Conservation (phyloP, 2,329 filamentous ascomycete genomes). For the Periconia sp. region DNA sequence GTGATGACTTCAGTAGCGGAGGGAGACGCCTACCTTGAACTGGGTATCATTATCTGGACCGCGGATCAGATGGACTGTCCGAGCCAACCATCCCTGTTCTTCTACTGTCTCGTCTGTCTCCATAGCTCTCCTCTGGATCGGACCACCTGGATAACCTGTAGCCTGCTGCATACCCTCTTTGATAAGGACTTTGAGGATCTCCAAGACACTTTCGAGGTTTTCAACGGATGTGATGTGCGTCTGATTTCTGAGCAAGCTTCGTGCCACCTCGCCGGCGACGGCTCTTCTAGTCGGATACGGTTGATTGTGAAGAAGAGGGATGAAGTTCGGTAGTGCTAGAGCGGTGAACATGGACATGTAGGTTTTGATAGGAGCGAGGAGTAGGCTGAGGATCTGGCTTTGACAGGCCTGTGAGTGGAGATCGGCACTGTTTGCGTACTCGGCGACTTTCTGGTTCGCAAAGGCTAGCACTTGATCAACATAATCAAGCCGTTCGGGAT, state of each 20-base stretch:
- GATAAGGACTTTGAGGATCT: slow-evolving; percentile 88
- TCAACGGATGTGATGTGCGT: slow-evolving; percentile 78
- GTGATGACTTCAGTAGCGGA: too few species aligned
- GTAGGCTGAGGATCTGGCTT: slow-evolving; percentile 83
- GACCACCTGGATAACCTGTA: slow-evolving; percentile 81
- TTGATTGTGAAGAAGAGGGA: slow-evolving; percentile 87
- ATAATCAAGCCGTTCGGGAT: slow-evolving; percentile 90
- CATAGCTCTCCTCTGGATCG: slow-evolving; percentile 72
- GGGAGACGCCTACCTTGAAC: slow-evolving; percentile 66
- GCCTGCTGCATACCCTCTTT: slow-evolving; percentile 85
- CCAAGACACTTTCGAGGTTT: slow-evolving; percentile 86
- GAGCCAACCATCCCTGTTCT: slow-evolving; percentile 95
- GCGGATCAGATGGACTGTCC: slow-evolving; percentile 86
- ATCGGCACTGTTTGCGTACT: slow-evolving; percentile 94
- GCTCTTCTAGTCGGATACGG: slow-evolving; percentile 90
- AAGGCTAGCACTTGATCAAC: slow-evolving; percentile 93
- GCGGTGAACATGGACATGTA: slow-evolving; percentile 98
- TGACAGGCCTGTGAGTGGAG: slow-evolving; percentile 87
- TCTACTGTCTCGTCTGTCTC: slow-evolving; percentile 98
- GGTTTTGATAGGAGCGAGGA: slow-evolving; percentile 87
- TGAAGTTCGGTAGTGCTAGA: slow-evolving; percentile 86
- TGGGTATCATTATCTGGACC: slow-evolving; percentile 90
- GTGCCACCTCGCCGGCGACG: slow-evolving; percentile 86
- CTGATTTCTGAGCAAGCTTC: slow-evolving; percentile 80
- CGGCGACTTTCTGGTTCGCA: slow-evolving; percentile 82